Evolutionary conservation across 768 basidiomycete genomes (phyloP), one percentile per base, ranked within the genome.

Genomic region (Boletus bicolor): DNA sequence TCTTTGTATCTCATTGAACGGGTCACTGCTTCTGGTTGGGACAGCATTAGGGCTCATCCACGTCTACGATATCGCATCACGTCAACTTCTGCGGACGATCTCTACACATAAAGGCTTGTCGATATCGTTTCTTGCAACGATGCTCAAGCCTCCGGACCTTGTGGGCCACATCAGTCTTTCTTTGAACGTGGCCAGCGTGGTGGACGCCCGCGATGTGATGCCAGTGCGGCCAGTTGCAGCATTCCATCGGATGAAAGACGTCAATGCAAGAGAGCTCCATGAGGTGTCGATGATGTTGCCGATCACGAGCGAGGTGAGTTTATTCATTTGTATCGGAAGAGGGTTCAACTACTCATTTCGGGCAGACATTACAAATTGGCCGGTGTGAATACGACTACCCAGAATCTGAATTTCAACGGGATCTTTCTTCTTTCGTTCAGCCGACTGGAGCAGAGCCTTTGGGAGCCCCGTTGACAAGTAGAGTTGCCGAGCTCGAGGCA

Each of bases 71-170:
- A 81, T 96, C 32, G 84, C 91, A 2, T 96, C 96, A 0, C 91
- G 94, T 65, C 95, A 98, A 67, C 83, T 85, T 30, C 75, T 97
- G 28, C 88, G 94, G 44, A 87, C 89, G 28, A 84, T 98, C 42
- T 80, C 82, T 17, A 77, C 86, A 0, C 87, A 83, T 68, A 87
- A 84, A 61, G 82, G 83, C 43, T 68, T 83, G 62, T 71, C 82
- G 34, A 85, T 98, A 68, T 85, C 91, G 15, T 77, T 85, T 70
- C 71, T 99, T 7, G 73, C 80, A 44, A 89, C 91, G 3, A 79
- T 98, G 73, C 78, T 95, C 47, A 89, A 89, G 61, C 97, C 96
- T 2, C 80, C 84, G 17, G 95, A 98, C 69, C 80, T 98, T 42
- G 78, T 92, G 54, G 91, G 91, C 1, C 91, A 93, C 65, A 75